These are phyloP conservation scores for Epichloe sylvatica DNA, from an alignment of 2,329 filamentous ascomycete genomes.

Conservation along the genomic window DNA sequence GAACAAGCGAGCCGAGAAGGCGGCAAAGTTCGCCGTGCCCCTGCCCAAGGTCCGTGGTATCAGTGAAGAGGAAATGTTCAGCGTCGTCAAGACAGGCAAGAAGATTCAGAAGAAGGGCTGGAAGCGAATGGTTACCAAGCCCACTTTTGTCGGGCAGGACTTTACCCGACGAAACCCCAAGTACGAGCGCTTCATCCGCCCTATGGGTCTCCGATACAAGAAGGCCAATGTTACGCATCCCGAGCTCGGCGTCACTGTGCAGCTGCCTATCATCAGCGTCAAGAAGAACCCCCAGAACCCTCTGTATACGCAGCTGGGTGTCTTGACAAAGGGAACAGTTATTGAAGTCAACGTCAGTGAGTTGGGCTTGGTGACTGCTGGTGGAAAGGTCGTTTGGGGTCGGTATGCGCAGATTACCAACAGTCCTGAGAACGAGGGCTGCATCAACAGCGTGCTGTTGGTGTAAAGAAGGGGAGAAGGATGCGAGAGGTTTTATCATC, in stretches of 20 bases:
- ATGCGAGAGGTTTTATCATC: background rate
- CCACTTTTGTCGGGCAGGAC: conserved; percentile 69
- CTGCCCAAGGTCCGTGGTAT: conserved; percentile 87
- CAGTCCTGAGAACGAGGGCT: conserved; percentile 34
- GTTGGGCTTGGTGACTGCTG: conserved; percentile 76
- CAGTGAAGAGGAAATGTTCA: conserved; percentile 94
- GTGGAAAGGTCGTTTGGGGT: conserved; percentile 89
- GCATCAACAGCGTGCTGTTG: conserved; percentile 27
- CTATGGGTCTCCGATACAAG: conserved; percentile 37
- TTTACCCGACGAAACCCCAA: conserved; percentile 84
- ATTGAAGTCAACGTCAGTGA: conserved; percentile 92
- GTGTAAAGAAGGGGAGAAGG: conserved; percentile 9
- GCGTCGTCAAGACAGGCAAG: conserved; percentile 89
- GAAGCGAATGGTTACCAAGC: conserved; percentile 54
- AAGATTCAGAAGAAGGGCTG: conserved; percentile 77
- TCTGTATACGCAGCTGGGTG: conserved; percentile 83
- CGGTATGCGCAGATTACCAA: conserved; percentile 49
- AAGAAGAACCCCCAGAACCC: conserved; percentile 66
- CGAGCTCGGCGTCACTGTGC: conserved; percentile 73
- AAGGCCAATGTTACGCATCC: conserved; percentile 51
- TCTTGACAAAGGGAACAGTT: conserved; percentile 65
- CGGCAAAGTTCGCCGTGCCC: conserved; percentile 82
- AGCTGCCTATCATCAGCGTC: conserved; percentile 61
- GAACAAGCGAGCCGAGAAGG: conserved; percentile 88
- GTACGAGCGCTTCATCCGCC: conserved; percentile 43